phyloP scores from a whole-genome alignment of 2,329 filamentous ascomycete species.

The Zelopaecilomyces penicillatus region DNA sequence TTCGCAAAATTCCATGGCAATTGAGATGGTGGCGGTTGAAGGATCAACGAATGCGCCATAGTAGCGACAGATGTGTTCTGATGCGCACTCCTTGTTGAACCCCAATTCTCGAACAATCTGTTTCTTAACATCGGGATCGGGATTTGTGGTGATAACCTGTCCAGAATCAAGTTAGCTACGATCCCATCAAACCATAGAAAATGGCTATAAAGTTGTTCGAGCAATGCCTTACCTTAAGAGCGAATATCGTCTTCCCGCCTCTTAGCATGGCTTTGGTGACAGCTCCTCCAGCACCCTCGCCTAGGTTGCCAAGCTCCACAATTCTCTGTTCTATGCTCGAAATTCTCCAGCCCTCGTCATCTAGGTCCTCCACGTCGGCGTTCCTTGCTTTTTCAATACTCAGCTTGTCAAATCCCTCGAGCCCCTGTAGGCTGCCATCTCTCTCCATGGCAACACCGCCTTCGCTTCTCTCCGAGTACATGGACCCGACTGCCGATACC shows the following conservation, averaged over 20 bases:
- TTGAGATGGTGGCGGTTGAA: conserved; percentile 92
- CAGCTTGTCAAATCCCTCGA: conserved; percentile 72
- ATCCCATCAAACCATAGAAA: not conserved
- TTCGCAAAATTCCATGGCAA: conserved; percentile 98
- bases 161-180: not conserved
- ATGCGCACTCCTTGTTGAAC: conserved; percentile 97
- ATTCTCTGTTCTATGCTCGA: conserved; percentile 85
- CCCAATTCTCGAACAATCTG: conserved; percentile 93
- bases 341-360: conserved; percentile 91
- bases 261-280: conserved; percentile 87
- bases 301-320: conserved; percentile 77
- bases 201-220: conserved; percentile 11
- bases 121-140: conserved; percentile 95
- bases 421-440: conserved; percentile 69
- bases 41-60: conserved; percentile 96
- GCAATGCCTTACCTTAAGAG: conserved; percentile 64
- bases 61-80: conserved; percentile 92
- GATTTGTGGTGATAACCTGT: conserved; percentile 95
- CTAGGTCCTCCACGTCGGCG: conserved; percentile 86
- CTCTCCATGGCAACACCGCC: conserved; percentile 70
- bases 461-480: conserved; percentile 75
- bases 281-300: conserved; percentile 90
- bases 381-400: conserved; percentile 74
- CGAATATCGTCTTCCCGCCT: conserved; percentile 89
- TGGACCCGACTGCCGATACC: conserved; percentile 76